Conservation (phyloP, 257 asterid species). For the Ligustrum vulgare region DNA sequence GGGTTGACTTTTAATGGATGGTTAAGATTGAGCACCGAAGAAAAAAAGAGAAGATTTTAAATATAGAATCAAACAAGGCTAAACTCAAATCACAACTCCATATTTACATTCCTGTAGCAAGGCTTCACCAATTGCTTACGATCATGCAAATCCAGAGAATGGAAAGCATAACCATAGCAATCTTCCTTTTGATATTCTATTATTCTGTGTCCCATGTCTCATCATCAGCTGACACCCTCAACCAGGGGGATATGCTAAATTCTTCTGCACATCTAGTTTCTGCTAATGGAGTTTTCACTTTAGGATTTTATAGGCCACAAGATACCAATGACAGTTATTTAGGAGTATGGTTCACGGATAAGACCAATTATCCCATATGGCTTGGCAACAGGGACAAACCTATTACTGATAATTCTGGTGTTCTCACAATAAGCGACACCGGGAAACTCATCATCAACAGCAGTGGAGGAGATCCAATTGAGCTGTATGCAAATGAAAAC, state of each 20-base stretch:
- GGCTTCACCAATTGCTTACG: not conserved
- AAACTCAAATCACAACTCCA: not conserved
- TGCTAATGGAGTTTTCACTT: slow-evolving; percentile 29
- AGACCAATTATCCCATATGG: slow-evolving; percentile 19
- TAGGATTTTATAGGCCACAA: slow-evolving; percentile 35
- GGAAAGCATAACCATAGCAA: too few relatives aligned
- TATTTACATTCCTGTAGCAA: not conserved
- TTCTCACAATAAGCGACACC: slow-evolving; percentile 30
- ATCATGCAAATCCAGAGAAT: not conserved
- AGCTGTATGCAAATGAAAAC: slow-evolving; percentile 21
- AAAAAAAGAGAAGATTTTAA: too few relatives aligned
- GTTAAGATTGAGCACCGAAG: too few relatives aligned
- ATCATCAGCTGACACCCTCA: slow-evolving; percentile 26
- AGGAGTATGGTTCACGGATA: slow-evolving; percentile 34
- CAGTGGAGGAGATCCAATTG: slow-evolving; percentile 18
- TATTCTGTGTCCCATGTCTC: slow-evolving; percentile 18
- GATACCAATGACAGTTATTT: slow-evolving; percentile 31
- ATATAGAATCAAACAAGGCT: too few relatives aligned
- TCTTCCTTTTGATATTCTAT: not conserved
- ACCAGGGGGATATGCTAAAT: slow-evolving; percentile 31
- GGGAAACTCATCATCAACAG: slow-evolving; percentile 30
- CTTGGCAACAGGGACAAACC: slow-evolving; percentile 44
- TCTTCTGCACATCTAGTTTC: slow-evolving; percentile 39
- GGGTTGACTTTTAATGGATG: too few relatives aligned
- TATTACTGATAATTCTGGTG: not conserved